phyloP scores from a whole-genome alignment of 2,329 filamentous ascomycete species.

The Pseudocercospora eumusae region DNA sequence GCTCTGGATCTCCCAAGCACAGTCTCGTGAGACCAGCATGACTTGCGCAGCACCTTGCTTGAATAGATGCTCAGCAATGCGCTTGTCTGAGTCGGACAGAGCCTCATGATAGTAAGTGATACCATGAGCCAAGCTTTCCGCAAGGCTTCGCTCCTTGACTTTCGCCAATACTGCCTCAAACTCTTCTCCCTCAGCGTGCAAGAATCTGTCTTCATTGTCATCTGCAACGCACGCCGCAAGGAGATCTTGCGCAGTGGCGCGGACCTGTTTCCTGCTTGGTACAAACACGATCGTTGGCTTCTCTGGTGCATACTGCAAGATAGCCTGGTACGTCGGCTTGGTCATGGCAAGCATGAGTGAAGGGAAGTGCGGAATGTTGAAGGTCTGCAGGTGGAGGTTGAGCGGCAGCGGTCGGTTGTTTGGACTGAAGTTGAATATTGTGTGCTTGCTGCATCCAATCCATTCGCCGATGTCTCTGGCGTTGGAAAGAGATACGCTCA shows the following conservation, averaged over 20 bases:
- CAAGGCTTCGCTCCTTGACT: constrained; percentile 81
- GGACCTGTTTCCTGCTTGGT: constrained; percentile 88
- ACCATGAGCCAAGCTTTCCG: constrained; percentile 87
- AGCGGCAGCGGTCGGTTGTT: constrained; percentile 84
- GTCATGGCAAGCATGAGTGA: constrained; percentile 99
- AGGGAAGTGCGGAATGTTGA: constrained; percentile 93
- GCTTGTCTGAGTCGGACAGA: constrained; percentile 81
- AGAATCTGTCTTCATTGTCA: constrained; percentile 89
- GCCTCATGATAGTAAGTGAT: constrained; percentile 98
- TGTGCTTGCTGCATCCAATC: constrained; percentile 97
- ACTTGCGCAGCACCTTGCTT: constrained; percentile 87
- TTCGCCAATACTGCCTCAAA: constrained; percentile 78
- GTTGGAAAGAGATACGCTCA: constrained; percentile 90
- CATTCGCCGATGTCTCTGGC: constrained; percentile 93
- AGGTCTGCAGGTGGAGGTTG: constrained; percentile 93
- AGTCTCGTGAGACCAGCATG: constrained; percentile 77
- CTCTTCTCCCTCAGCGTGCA: constrained; percentile 80
- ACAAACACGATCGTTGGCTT: constrained; percentile 92
- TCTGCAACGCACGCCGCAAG: constrained; percentile 84
- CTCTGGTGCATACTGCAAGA: constrained; percentile 80
- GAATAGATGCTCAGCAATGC: constrained; percentile 90
- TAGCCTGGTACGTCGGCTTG: constrained; percentile 85
- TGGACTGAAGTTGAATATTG: constrained; percentile 98
- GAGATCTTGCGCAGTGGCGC: constrained; percentile 81
- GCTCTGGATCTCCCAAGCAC: constrained; percentile 91